These are phyloP conservation scores for Trichoderma hamatum DNA, from an alignment of 2,329 filamentous ascomycete genomes.

Conservation along the genomic window DNA sequence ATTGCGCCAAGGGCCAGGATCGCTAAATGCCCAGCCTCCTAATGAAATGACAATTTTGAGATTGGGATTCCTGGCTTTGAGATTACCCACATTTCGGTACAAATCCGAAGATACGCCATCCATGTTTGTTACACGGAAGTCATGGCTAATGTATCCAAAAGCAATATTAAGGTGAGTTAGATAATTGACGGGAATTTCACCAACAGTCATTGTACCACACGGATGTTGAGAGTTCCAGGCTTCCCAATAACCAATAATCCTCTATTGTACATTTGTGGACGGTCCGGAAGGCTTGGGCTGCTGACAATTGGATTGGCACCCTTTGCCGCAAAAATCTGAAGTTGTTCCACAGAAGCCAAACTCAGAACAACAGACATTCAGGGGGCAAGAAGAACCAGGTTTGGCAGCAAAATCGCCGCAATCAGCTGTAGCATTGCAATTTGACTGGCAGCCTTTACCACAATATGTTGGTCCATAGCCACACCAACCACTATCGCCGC, in stretches of 20 bases:
- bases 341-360: constrained; percentile 41
- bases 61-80: too few relatives aligned
- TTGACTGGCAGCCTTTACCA: constrained; percentile 33
- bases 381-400: constrained; percentile 35
- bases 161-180: too few relatives aligned
- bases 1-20: too few relatives aligned
- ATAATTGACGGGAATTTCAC: constrained; percentile 29
- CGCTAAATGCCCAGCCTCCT: too few relatives aligned
- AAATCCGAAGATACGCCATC: too few relatives aligned
- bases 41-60: too few relatives aligned
- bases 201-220: background rate
- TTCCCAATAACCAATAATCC: constrained; percentile 42
- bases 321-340: constrained; percentile 31
- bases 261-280: constrained; percentile 29
- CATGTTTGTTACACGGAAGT: too few relatives aligned
- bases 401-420: constrained; percentile 30
- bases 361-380: constrained; percentile 42
- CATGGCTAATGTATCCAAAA: too few relatives aligned
- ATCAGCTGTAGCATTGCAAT: constrained; percentile 33
- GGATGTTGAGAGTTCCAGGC: constrained; percentile 30
- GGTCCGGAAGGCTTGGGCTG: too few relatives aligned
- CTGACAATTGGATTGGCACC: constrained; percentile 8
- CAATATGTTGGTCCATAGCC: constrained; percentile 35
- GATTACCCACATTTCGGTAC: too few relatives aligned
- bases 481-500: constrained; percentile 27